Conservation (phyloP, 78 protist species). For the Monocercomonoides exilis region DNA sequence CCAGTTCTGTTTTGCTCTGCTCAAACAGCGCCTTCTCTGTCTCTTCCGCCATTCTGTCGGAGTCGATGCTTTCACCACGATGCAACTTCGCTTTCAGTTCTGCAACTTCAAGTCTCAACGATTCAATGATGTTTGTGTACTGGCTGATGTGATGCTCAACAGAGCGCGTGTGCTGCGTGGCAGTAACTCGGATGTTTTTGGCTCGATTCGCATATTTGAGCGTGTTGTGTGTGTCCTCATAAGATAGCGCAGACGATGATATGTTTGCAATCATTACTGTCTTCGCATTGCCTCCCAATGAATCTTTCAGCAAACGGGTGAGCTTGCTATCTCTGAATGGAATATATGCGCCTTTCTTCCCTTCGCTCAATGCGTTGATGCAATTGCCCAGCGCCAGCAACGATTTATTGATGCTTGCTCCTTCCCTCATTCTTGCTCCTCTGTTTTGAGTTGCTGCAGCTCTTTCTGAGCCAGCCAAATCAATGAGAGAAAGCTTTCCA, state of each 20-base stretch:
- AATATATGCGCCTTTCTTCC: constrained; percentile 32
- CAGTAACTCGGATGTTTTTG: constrained; percentile 46
- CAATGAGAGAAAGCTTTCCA: constrained; percentile 65
- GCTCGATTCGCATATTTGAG: constrained; percentile 66
- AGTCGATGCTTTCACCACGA: no score
- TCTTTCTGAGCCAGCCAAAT: constrained; percentile 87
- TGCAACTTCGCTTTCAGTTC: no score
- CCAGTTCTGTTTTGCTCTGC: no score
- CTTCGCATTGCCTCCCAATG: constrained; percentile 63
- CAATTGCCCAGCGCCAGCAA: constrained; percentile 85
- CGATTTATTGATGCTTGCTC: constrained; percentile 83
- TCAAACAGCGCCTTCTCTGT: no score
- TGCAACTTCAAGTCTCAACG: no score
- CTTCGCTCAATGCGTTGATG: constrained; percentile 70
- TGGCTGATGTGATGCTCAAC: constrained; percentile 46
- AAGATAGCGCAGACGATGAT: constrained; percentile 34
- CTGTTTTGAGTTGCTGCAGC: constrained; percentile 63
- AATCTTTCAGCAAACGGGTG: constrained; percentile 85
- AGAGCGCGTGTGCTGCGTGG: constrained; percentile 24
- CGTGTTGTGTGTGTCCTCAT: constrained; percentile 67
- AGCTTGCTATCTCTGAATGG: constrained; percentile 93
- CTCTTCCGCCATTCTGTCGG: no score
- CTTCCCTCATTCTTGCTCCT: constrained; percentile 67
- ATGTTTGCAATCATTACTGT: constrained; percentile 73
- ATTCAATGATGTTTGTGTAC: constrained; percentile 46